phyloP scores from a whole-genome alignment of 1,139 yeast species.

The Lodderomyces metapsilosis region DNA sequence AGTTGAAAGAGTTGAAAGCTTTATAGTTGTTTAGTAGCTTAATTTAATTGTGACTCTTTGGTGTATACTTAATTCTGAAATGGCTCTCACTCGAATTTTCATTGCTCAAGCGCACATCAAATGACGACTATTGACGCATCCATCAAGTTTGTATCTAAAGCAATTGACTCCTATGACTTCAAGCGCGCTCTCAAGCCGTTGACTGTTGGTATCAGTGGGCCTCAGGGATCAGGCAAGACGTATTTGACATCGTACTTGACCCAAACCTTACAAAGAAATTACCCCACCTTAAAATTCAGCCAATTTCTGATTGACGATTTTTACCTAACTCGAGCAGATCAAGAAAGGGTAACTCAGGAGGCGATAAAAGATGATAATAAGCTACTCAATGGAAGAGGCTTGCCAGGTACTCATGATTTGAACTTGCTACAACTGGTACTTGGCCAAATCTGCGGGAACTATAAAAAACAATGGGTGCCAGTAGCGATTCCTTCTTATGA shows the following conservation, averaged over 20 bases:
- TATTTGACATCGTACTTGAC: conserved; percentile 54
- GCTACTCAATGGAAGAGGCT: conserved; percentile 75
- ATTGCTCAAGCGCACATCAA: conserved; percentile 1
- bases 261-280: conserved; percentile 29
- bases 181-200: conserved; percentile 36
- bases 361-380: conserved; percentile 41
- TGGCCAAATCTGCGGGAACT: conserved; percentile 15
- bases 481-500: conserved; percentile 69
- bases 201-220: conserved; percentile 75
- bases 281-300: conserved; percentile 44
- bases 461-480: conserved; percentile 14
- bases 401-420: conserved; percentile 93
- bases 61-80: neutral
- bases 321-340: conserved; percentile 67
- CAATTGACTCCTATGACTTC: conserved; percentile 20
- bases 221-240: conserved; percentile 93
- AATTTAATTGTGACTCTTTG: too few species aligned
- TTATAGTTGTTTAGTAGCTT: neutral
- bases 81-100: too few species aligned
- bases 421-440: conserved; percentile 19
- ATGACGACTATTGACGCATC: conserved; percentile 20
- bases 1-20: conserved; percentile 71
- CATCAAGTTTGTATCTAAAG: conserved; percentile 19
- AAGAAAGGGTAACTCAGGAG: conserved; percentile 39
- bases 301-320: conserved; percentile 84